A percentile compares a stretch with the other conserved stretches of the same genome.
These are phyloP conservation scores for Cryptomeria japonica DNA, from an alignment of 75 land plant species.

Conservation along the genomic window DNA sequence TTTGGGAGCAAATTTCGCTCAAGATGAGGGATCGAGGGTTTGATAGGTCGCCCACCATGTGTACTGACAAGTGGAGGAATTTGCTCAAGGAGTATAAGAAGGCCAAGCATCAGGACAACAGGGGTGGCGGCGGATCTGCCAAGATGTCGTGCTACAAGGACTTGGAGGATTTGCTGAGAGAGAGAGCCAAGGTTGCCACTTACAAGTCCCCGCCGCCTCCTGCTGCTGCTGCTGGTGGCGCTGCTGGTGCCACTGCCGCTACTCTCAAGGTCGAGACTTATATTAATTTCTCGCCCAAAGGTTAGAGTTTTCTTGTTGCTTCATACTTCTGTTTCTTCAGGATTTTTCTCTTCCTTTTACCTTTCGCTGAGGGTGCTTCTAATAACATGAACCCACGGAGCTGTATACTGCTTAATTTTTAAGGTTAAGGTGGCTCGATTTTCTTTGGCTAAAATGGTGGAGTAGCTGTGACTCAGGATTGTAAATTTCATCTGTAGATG, in stretches of 20 bases:
- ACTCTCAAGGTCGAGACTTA: conserved; percentile 46
- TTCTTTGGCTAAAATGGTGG: too few relatives aligned
- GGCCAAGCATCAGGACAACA: conserved; percentile 66
- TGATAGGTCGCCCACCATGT: conserved; percentile 96
- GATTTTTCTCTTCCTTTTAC: background rate
- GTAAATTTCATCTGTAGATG: too few relatives aligned
- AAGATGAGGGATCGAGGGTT: conserved; percentile 96
- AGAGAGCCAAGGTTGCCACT: conserved; percentile 54
- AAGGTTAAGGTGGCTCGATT: too few relatives aligned
- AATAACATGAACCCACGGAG: too few relatives aligned
- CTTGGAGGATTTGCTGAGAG: conserved; percentile 81
- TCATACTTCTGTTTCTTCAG: background rate
- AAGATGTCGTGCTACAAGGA: conserved; percentile 93
- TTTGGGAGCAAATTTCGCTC: conserved; percentile 94
- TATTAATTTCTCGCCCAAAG: conserved; percentile 70
- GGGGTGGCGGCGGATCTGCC: conserved; percentile 40
- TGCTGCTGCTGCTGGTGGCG: conserved; percentile 15
- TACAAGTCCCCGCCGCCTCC: conserved; percentile 43
- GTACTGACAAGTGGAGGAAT: conserved; percentile 99
- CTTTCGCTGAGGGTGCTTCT: too few relatives aligned
- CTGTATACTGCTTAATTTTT: too few relatives aligned
- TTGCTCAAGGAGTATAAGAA: conserved; percentile 96
- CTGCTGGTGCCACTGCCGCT: conserved; percentile 19
- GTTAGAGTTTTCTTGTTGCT: conserved; percentile 22
- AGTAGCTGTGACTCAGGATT: too few relatives aligned